phyloP scores from a whole-genome alignment of 106 monocot genomes.

The Cymbidium sinense region DNA sequence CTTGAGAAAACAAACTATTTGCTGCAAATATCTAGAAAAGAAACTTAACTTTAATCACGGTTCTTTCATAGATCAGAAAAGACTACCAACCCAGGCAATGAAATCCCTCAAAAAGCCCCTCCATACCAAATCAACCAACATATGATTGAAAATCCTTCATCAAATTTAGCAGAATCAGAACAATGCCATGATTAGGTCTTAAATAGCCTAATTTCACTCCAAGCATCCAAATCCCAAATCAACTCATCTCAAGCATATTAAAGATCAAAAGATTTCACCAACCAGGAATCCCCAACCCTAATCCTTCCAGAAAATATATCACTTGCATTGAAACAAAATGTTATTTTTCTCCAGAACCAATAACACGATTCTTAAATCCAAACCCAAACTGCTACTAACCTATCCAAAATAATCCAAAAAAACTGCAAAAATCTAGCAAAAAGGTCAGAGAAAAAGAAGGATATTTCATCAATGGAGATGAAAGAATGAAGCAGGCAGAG shows the following conservation, averaged over 20 bases:
- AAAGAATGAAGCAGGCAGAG: too few species aligned
- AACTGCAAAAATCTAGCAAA: background rate
- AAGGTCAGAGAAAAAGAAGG: background rate
- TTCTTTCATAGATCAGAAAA: background rate
- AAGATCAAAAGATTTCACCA: background rate
- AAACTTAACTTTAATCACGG: background rate
- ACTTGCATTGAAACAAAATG: background rate
- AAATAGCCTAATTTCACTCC: background rate
- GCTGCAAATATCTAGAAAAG: background rate
- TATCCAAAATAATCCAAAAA: background rate
- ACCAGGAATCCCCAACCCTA: background rate
- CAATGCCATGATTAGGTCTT: constrained; percentile 5
- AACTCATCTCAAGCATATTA: background rate
- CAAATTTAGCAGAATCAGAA: background rate
- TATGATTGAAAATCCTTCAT: background rate
- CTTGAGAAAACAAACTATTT: background rate
- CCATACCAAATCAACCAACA: constrained; percentile 2
- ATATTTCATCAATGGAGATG: too few species aligned
- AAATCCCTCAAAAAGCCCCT: background rate
- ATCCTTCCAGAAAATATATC: background rate
- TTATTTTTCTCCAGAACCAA: background rate
- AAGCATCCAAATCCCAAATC: background rate
- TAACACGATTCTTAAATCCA: background rate
- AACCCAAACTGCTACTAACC: background rate
- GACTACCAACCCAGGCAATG: background rate